These are phyloP conservation scores for Fusarium euwallaceae DNA, from an alignment of 2,329 filamentous ascomycete species.

Conservation along the genomic window DNA sequence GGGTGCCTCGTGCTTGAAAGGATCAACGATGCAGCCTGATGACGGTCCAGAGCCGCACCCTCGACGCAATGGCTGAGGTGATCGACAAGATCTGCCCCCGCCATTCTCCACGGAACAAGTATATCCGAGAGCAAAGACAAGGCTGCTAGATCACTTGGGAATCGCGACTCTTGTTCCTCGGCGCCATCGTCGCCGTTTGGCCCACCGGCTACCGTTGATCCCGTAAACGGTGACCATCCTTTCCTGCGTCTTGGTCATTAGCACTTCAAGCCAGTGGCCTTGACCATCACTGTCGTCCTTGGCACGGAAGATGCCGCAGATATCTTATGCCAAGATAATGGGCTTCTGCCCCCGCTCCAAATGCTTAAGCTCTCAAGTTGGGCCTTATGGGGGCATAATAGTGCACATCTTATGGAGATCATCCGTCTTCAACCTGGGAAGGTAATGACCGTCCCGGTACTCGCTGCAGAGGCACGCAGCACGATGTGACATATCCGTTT, in stretches of 20 bases:
- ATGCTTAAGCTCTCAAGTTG: constrained; percentile 24
- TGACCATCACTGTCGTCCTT: background rate
- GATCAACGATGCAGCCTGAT: constrained; percentile 14
- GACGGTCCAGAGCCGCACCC: constrained; percentile 41
- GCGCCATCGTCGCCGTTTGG: constrained; percentile 5
- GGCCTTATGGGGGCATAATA: constrained; percentile 37
- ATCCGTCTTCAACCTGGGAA: constrained; percentile 22
- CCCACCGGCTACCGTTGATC: constrained; percentile 2
- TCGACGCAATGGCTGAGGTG: constrained; percentile 31
- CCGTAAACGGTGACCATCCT: background rate
- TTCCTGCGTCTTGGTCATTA: background rate
- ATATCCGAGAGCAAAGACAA: constrained; percentile 34
- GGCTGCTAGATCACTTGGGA: constrained; percentile 31
- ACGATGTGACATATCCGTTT: background rate
- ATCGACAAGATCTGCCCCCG: constrained; percentile 48
- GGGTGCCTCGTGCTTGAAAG: constrained; percentile 4
- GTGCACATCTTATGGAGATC: constrained; percentile 49
- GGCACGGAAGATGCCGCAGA: background rate
- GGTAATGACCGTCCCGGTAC: background rate
- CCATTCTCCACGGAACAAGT: constrained; percentile 40
- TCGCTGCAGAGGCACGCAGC: constrained; percentile 7
- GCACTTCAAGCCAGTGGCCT: background rate
- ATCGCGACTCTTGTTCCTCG: constrained; percentile 12
- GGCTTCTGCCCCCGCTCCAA: constrained; percentile 27
- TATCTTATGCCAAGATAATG: constrained; percentile 19